phyloP scores from a whole-genome alignment of 2,329 filamentous ascomycete genomes.

The Penicillium concentricum region DNA sequence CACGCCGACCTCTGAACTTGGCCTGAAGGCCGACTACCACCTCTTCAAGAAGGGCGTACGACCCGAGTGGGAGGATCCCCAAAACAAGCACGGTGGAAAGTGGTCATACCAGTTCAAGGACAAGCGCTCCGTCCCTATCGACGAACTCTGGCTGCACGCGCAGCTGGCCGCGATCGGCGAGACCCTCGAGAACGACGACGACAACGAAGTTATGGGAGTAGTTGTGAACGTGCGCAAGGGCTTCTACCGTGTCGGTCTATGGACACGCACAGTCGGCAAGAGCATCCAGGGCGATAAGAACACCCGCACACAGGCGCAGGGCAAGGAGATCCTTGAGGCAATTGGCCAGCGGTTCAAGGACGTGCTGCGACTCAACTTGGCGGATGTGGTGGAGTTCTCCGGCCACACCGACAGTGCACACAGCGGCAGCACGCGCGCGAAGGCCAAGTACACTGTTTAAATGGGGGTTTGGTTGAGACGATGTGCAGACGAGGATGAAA shows the following conservation, averaged over 20 bases:
- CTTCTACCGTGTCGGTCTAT: slow-evolving; percentile 95
- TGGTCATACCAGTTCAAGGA: slow-evolving; percentile 99
- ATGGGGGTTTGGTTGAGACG: slow-evolving; percentile 23
- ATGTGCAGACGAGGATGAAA: slow-evolving; percentile 17
- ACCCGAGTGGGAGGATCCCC: slow-evolving; percentile 95
- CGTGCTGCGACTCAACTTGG: slow-evolving; percentile 73
- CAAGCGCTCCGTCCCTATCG: slow-evolving; percentile 86
- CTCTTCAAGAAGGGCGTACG: slow-evolving; percentile 97
- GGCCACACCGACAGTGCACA: slow-evolving; percentile 94
- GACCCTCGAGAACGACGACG: slow-evolving; percentile 87
- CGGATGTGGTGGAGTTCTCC: slow-evolving; percentile 86
- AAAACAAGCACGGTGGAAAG: slow-evolving; percentile 99
- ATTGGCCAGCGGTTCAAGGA: slow-evolving; percentile 94
- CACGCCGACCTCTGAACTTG: slow-evolving; percentile 88
- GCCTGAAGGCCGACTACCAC: slow-evolving; percentile 98
- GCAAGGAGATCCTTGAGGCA: slow-evolving; percentile 75
- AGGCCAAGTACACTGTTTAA: slow-evolving; percentile 87
- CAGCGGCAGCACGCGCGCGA: slow-evolving; percentile 89
- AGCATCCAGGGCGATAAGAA: slow-evolving; percentile 73
- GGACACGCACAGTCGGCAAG: slow-evolving; percentile 93
- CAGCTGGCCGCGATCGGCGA: slow-evolving; percentile 97
- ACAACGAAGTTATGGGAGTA: slow-evolving; percentile 98
- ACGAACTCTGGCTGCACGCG: slow-evolving; percentile 93
- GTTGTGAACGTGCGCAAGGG: slow-evolving; percentile 98
- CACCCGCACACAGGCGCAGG: slow-evolving; percentile 74